Base-by-base conservation (phyloP, 2,329 filamentous ascomycete genomes). In the Fonsecaea erecta region DNA sequence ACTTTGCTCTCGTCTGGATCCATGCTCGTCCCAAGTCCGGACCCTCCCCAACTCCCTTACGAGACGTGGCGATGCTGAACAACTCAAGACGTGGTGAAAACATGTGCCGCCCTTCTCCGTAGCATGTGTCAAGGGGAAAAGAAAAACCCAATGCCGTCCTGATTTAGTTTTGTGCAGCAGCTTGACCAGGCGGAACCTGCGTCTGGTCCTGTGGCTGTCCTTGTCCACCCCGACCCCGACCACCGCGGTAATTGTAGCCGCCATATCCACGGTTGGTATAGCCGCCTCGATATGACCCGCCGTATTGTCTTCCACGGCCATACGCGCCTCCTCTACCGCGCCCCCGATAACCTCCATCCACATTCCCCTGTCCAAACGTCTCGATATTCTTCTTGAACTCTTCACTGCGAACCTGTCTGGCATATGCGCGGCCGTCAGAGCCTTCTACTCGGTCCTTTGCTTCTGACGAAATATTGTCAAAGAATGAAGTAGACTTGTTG, bases 391-490 rank as follows among this genome's bases (percentile, higher is more conserved):
- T 93, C 77, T 90, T 92, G 76, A 96, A 91, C 77, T 98, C 95
- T 77, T 98, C 93, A 43, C 88, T 90, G 60, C 95, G 88, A 88
- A 95, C 96, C 76, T 96, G 92, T 54, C 91, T 88, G 34, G 92
- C 93, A 63, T 90, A 89, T n/a, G 87, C 83, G 75, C 88, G 87
- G 68, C 87, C 85, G 3, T 84, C 85, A 48, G 82, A 75, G 43
- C 88, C 88, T 67, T 94, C 91, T 58, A 91, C 88, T 51, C 95
- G 88, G 70, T 99, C 95, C 77, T 91, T 96, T 68, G 91, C 86
- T 76, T 99, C 95, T 71, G 92, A 96, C 0, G 92, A 96, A 70
- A 99, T 97, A 77, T 99, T 97, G 79, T 99, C 95, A 75, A 99
- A 99, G 83, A 99, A 99, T 1, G 92, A 97, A 2, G 82, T 88